phyloP scores from a whole-genome alignment of 192 early-diverging fungal species.

The Geranomyces variabilis region DNA sequence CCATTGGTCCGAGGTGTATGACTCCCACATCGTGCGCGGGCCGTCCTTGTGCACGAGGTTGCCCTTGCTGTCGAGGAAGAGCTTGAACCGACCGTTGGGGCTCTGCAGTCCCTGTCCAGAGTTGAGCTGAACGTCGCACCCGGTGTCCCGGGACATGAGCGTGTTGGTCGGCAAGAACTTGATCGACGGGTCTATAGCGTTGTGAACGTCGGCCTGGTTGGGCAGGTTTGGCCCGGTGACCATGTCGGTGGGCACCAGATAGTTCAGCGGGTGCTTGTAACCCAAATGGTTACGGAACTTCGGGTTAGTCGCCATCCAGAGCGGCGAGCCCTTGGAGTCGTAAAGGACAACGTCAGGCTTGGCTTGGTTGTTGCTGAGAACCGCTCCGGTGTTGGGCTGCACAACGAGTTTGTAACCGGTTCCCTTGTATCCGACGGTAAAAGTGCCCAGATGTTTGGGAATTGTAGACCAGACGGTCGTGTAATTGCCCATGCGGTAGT shows the following conservation, averaged over 20 bases:
- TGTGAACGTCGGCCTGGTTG: background rate
- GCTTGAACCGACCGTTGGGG: slow-evolving; percentile 13
- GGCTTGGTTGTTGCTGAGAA: background rate
- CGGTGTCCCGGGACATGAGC: background rate
- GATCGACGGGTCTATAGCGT: slow-evolving; percentile 7
- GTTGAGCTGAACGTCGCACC: background rate
- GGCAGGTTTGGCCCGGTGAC: slow-evolving; percentile 5
- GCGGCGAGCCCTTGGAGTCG: slow-evolving; percentile 1
- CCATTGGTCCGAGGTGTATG: background rate
- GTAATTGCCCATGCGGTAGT: background rate
- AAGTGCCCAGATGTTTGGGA: background rate
- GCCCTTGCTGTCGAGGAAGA: background rate
- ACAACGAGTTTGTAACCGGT: slow-evolving; percentile 7
- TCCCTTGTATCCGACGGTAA: slow-evolving; percentile 6
- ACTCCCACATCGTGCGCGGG: slow-evolving; percentile 5
- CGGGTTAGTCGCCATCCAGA: background rate
- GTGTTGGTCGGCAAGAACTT: background rate
- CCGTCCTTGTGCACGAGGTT: slow-evolving; percentile 4
- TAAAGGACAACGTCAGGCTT: slow-evolving; percentile 14
- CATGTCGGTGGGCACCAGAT: slow-evolving; percentile 4
- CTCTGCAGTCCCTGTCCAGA: background rate
- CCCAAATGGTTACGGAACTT: slow-evolving; percentile 5
- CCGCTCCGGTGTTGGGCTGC: background rate
- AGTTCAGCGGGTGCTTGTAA: slow-evolving; percentile 13
- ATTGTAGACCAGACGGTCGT: slow-evolving; percentile 1